phyloP scores from a whole-genome alignment of 2,329 filamentous ascomycete species.

The Microdochium paspali region DNA sequence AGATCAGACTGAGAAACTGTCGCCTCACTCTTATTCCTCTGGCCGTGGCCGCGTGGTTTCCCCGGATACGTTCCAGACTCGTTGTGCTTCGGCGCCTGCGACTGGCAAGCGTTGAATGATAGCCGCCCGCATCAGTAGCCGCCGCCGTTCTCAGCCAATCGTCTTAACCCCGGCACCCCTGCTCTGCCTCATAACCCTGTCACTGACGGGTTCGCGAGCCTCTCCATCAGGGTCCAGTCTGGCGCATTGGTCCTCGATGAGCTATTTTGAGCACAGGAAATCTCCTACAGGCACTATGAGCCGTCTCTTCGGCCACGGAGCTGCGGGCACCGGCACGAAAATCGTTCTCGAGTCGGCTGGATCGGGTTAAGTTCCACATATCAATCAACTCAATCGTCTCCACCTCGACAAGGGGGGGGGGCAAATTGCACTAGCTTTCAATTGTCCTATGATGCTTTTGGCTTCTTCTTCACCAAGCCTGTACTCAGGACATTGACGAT shows the following conservation, averaged over 20 bases:
- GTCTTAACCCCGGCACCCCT: neutral
- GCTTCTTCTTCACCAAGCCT: slow-evolving; percentile 47
- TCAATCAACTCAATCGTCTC: no score
- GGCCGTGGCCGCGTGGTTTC: neutral
- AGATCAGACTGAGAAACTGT: neutral
- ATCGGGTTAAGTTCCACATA: no score
- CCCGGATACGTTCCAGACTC: neutral
- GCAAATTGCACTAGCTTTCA: no score
- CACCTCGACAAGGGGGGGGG: no score
- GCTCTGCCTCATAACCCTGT: slow-evolving; percentile 30
- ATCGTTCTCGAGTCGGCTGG: no score
- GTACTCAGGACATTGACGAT: slow-evolving; percentile 37
- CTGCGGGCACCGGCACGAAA: no score
- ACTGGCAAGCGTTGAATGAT: neutral
- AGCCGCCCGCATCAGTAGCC: neutral
- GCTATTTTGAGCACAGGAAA: neutral
- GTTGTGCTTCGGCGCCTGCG: neutral
- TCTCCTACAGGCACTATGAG: no score
- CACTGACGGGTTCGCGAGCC: no score
- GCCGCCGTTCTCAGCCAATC: neutral
- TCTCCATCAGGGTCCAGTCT: no score
- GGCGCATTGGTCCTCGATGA: neutral
- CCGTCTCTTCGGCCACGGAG: no score
- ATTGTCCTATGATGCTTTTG: slow-evolving; percentile 26
- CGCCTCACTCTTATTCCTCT: neutral